A percentile compares a stretch with the other conserved stretches of the same genome.
Evolutionary conservation across 1,284 basidiomycete species (phyloP).

Genomic region (Cutaneotrichosporon dermatis): DNA sequence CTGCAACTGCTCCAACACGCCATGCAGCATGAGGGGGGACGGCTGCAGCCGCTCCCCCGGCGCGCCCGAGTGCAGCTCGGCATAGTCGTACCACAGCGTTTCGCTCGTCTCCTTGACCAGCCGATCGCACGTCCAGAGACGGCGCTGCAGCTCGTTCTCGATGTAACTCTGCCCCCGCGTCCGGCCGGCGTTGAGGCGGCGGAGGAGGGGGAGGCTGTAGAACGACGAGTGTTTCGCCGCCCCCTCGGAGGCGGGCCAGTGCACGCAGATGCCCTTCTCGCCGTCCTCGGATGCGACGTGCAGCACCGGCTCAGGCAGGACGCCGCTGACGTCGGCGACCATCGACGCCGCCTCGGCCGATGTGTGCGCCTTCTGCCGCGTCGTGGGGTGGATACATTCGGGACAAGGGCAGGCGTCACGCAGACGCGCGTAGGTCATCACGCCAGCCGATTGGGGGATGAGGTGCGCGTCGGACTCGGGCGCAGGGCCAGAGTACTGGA

Average conservation of each 20-base stretch:
- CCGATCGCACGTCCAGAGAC: slow-evolving; percentile 10
- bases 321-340: slow-evolving; percentile 50
- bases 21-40: slow-evolving; percentile 16
- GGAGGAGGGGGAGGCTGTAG: slow-evolving; percentile 16
- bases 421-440: slow-evolving; percentile 50
- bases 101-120: neutral
- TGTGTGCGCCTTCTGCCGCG: slow-evolving; percentile 68
- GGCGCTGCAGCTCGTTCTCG: slow-evolving; percentile 10
- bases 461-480: slow-evolving; percentile 4
- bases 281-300: slow-evolving; percentile 6
- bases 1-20: slow-evolving; percentile 44
- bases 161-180: slow-evolving; percentile 11
- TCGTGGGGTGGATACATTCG: slow-evolving; percentile 64
- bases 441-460: neutral
- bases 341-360: slow-evolving; percentile 23
- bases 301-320: slow-evolving; percentile 34
- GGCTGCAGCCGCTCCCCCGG: slow-evolving; percentile 1
- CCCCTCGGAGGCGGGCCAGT: slow-evolving; percentile 5
- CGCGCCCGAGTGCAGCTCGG: slow-evolving; percentile 11
- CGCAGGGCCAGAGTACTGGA: slow-evolving; percentile 12
- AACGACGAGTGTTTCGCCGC: slow-evolving; percentile 10
- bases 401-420: slow-evolving; percentile 59
- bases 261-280: slow-evolving; percentile 9
- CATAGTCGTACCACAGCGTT: slow-evolving; percentile 9
- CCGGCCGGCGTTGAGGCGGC: slow-evolving; percentile 8